These are phyloP conservation scores for Sporobolomyces roseus DNA, from an alignment of 768 basidiomycete species.

Conservation along the genomic window DNA sequence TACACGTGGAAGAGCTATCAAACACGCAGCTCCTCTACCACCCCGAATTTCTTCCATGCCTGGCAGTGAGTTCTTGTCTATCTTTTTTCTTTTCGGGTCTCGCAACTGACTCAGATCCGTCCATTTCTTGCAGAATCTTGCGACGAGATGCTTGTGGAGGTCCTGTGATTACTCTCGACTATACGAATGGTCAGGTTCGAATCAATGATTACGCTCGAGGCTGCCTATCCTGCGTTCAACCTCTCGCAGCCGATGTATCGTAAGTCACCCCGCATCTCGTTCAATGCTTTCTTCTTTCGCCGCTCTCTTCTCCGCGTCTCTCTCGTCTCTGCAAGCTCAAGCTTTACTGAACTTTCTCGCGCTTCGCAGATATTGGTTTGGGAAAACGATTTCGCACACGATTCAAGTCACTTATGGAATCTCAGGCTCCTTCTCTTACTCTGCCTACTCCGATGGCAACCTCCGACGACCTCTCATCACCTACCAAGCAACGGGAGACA, in stretches of 20 bases:
- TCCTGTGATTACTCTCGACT: conserved; percentile 23
- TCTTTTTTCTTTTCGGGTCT: not conserved
- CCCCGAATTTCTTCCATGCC: conserved; percentile 15
- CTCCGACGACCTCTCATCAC: not conserved
- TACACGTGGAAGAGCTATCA: conserved; percentile 26
- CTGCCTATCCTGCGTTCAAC: not conserved
- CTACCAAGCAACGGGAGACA: conserved; percentile 20
- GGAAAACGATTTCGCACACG: conserved; percentile 3
- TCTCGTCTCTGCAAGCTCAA: too few species aligned
- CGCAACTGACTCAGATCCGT: too few species aligned
- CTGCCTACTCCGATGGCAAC: conserved; percentile 6
- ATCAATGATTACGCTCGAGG: conserved; percentile 3
- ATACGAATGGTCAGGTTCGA: conserved; percentile 26
- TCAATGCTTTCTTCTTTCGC: too few species aligned
- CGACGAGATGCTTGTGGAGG: conserved; percentile 28
- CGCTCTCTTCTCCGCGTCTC: not conserved
- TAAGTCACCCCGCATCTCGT: not conserved
- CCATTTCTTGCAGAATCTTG: not conserved
- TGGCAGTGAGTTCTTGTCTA: conserved; percentile 19
- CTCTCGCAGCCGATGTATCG: not conserved
- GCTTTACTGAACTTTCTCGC: not conserved
- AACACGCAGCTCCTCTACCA: not conserved
- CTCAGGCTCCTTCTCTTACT: conserved; percentile 20
- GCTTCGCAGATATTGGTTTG: conserved; percentile 23
- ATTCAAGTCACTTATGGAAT: conserved; percentile 24